Conservation (phyloP, 192 early-diverging fungal genomes). For the Coemansia sp. region DNA sequence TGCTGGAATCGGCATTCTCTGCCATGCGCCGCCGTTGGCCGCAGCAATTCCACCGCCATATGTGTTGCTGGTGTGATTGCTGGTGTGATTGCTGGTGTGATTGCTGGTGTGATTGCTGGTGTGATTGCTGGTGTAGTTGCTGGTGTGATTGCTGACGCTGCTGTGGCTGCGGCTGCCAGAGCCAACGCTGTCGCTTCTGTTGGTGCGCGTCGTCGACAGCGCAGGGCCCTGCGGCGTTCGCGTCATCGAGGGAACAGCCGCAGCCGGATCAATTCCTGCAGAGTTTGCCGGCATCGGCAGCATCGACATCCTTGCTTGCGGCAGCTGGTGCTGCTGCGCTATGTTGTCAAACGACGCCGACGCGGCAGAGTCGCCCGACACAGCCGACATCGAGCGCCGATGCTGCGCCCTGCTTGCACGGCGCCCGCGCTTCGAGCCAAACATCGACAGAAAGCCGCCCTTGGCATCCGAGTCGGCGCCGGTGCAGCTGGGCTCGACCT, state of each 20-base stretch:
- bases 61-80: neutral
- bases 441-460: conserved; percentile 40
- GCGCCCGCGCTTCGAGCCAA: conserved; percentile 33
- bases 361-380: conserved; percentile 14
- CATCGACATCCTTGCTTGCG: neutral
- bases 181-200: conserved; percentile 7
- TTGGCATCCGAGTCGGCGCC: conserved; percentile 37
- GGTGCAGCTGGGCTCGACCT: conserved; percentile 43
- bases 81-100: neutral
- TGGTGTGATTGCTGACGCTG: no score
- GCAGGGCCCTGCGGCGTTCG: conserved; percentile 11
- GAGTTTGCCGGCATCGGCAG: neutral
- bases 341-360: conserved; percentile 1
- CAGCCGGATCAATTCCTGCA: neutral
- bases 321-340: neutral
- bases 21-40: no score
- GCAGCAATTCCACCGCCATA: neutral
- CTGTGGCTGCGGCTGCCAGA: neutral
- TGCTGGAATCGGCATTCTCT: no score
- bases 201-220: neutral
- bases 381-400: conserved; percentile 11
- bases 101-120: no score
- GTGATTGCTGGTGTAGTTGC: neutral
- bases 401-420: conserved; percentile 11
- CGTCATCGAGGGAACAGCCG: no score